Base-by-base conservation (phyloP, 1,139 yeast species). In the Eremothecium gossypii region DNA sequence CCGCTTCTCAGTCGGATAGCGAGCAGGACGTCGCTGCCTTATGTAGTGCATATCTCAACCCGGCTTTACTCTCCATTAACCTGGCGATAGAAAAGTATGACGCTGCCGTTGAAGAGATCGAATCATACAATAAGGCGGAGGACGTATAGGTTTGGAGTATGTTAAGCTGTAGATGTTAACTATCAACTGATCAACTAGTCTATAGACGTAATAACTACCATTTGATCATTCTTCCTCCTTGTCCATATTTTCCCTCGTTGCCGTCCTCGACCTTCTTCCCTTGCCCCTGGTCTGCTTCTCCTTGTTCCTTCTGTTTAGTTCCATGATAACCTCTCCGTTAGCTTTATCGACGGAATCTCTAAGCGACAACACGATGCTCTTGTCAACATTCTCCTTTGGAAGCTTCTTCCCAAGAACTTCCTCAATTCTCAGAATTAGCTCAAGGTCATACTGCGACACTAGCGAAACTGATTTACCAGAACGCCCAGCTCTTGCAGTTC, bases 401-500 rank as follows among this genome's bases (percentile, higher is more conserved):
- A 87, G 68, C 56, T 81, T 83, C 68, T 77, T 80, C 33, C 80
- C 84, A 53, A 89, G 75, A 4, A 83, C 95, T 41, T 81, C 83
- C 63, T 91, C 99, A 44, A 91, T 89, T 57, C 96, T 73, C 51
- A 87, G 69, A 57, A 84, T 84, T 57, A 87, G 68, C 63, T 87
- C 96, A 49, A 91, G 71, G 62, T 91, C 98, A 60, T 91, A 93
- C 63, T 91, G 99, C 1, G 96, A 87, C 26, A 91, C 95, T 45
- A 91, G 70, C 5, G 96, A 84, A 30, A 91, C 73, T 2, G 96
- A 86, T 61, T 83, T 85, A 41, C 99, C 99, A 0, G 95, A 77
- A 51, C 94, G 74, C 7, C 99, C 98, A 0, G 98, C 98, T 64
- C 98, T 81, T 1, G 98, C 98, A 26, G 98, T 91, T 70, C 98